Evolutionary conservation across 306 rosid species (phyloP).

Genomic region (Rubus idaeus): DNA sequence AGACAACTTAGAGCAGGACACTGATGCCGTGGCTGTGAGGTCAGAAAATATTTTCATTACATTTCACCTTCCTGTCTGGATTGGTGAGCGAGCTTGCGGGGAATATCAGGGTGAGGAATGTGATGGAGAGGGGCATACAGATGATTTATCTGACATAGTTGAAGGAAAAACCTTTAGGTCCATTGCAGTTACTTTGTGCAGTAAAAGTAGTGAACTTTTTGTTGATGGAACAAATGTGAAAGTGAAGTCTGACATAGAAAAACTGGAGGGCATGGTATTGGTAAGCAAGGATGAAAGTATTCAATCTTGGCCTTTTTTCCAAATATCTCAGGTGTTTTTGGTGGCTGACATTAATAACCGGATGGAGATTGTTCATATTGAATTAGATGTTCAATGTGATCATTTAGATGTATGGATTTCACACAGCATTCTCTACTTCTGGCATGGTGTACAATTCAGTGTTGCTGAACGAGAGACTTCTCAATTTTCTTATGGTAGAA

Average conservation of each 20-base stretch:
- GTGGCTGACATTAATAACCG: slow-evolving; percentile 42
- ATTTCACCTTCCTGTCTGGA: slow-evolving; percentile 64
- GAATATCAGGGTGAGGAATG: slow-evolving; percentile 41
- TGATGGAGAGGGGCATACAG: slow-evolving; percentile 30
- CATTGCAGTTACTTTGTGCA: slow-evolving; percentile 44
- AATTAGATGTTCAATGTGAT: slow-evolving; percentile 60
- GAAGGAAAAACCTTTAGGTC: slow-evolving; percentile 47
- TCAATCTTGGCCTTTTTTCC: slow-evolving; percentile 69
- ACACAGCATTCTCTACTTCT: slow-evolving; percentile 61
- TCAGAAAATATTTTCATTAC: slow-evolving; percentile 50
- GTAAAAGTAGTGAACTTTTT: slow-evolving; percentile 51
- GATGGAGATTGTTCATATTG: slow-evolving; percentile 27
- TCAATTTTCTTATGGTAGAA: slow-evolving; percentile 34
- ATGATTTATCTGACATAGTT: slow-evolving; percentile 35
- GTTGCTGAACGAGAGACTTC: slow-evolving; percentile 50
- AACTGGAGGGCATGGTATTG: slow-evolving; percentile 50
- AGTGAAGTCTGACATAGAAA: slow-evolving; percentile 56
- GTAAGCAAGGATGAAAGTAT: slow-evolving; percentile 44
- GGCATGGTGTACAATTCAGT: slow-evolving; percentile 46
- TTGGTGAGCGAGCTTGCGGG: slow-evolving; percentile 34
- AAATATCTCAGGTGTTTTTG: slow-evolving; percentile 49
- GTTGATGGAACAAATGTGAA: slow-evolving; percentile 35
- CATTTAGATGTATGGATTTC: slow-evolving; percentile 70
- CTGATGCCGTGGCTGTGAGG: slow-evolving; percentile 33
- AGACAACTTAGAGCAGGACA: slow-evolving; percentile 38